Percentiles rank a stretch among this genome's conserved stretches.
These are phyloP conservation scores for Crassisporium funariophilum DNA, from an alignment of 768 basidiomycete genomes.

Conservation along the genomic window DNA sequence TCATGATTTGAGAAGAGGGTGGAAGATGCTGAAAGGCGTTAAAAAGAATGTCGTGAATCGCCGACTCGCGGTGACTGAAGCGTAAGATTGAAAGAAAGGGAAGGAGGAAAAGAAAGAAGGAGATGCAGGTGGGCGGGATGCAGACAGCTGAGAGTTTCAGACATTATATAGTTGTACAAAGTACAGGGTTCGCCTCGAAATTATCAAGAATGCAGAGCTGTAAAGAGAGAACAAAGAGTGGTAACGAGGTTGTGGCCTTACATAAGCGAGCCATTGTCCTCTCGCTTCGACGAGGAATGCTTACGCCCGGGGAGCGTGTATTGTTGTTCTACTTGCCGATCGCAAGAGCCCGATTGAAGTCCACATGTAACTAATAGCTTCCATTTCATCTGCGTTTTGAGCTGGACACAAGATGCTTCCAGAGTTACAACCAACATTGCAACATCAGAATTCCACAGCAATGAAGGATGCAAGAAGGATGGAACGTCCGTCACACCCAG, in stretches of 20 bases:
- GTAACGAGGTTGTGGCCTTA: conserved; percentile 15
- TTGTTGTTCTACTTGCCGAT: too few relatives aligned
- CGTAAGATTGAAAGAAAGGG: conserved; percentile 5
- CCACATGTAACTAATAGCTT: too few relatives aligned
- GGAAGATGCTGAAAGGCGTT: conserved; percentile 12
- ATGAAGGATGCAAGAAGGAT: too few relatives aligned
- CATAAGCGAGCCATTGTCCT: conserved; percentile 24
- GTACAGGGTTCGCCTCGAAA: too few relatives aligned
- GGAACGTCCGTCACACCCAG: too few relatives aligned
- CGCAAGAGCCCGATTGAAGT: not conserved
- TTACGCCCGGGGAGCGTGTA: too few relatives aligned
- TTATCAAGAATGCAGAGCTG: conserved; percentile 5
- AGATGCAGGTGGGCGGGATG: not conserved
- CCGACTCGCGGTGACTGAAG: conserved; percentile 25
- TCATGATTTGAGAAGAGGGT: conserved; percentile 47
- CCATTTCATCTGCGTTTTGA: too few relatives aligned
- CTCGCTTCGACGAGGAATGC: too few relatives aligned
- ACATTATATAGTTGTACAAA: not conserved
- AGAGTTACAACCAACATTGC: too few relatives aligned
- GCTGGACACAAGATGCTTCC: too few relatives aligned
- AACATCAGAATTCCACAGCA: too few relatives aligned
- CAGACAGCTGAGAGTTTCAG: conserved; percentile 12
- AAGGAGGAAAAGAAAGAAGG: conserved; percentile 4
- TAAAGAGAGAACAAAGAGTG: conserved; percentile 23
- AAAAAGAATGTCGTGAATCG: conserved; percentile 14